These are phyloP conservation scores for Ustilaginoidea virens DNA, from an alignment of 2,329 filamentous ascomycete species.

Conservation along the genomic window DNA sequence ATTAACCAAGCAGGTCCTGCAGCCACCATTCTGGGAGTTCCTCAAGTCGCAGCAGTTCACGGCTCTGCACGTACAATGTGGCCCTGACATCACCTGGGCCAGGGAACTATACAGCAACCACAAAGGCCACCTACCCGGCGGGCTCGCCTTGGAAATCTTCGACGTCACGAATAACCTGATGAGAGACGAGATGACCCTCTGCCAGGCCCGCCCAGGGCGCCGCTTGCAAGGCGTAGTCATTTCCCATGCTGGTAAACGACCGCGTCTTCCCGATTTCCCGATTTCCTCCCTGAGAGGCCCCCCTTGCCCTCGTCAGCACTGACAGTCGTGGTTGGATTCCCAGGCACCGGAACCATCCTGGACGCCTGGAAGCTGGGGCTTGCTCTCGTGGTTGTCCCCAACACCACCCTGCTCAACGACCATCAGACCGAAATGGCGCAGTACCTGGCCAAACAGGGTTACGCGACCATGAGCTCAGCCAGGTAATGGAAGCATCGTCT, in stretches of 20 bases:
- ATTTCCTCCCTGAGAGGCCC: too few species aligned
- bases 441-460: conserved; percentile 58
- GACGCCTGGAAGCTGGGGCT: conserved; percentile 61
- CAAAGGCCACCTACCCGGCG: conserved; percentile 11
- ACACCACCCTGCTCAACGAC: conserved; percentile 67
- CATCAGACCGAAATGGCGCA: conserved; percentile 81
- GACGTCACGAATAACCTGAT: conserved; percentile 18
- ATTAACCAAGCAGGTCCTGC: conserved; percentile 52
- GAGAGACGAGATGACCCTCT: conserved; percentile 36
- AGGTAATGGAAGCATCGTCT: too few species aligned
- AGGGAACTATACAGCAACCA: conserved; percentile 8
- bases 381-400: conserved; percentile 80
- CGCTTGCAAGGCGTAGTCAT: conserved; percentile 58
- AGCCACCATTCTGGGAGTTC: conserved; percentile 42
- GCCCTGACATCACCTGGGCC: conserved; percentile 39
- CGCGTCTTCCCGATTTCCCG: neutral
- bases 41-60: conserved; percentile 50
- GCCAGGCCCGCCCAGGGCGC: conserved; percentile 29
- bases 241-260: conserved; percentile 63
- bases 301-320: too few species aligned
- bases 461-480: conserved; percentile 56
- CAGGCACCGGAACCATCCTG: conserved; percentile 81
- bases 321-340: neutral
- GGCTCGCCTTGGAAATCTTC: conserved; percentile 15
- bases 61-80: conserved; percentile 66